Base-by-base conservation (phyloP, 768 basidiomycete genomes). In the Podaxis carcinomalis region DNA sequence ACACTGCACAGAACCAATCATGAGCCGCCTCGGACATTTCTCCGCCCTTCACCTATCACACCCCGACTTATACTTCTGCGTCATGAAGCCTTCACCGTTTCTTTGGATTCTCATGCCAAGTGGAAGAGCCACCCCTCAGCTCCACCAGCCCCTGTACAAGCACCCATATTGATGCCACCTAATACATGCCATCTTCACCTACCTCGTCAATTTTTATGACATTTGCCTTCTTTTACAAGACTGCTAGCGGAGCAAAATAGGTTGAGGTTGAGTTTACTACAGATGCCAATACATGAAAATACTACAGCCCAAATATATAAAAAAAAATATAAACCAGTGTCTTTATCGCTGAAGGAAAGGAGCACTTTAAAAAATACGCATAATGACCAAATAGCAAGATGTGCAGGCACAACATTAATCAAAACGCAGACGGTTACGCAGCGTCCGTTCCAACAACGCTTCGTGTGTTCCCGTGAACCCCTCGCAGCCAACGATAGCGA, bases 401-500 rank as follows among this genome's bases (percentile, higher is more conserved):
- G 42, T 5, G 13, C 37, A 54, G 28, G 25, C 13, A 39, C 19
- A 21, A 42, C 19, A 19, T 46, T 25, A 60, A 53, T 60, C 59
- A 25, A 21, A 46, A 25, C 42, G 59, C 19, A 60, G 4, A 60
- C 59, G 59, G 39, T 52, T 60, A n/a, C 40, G 59, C 35, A 60
- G 19, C 28, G 51, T 36, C 40, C 51, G 59, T 46, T 60, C 51
- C 51, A 60, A 23, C 27, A 7, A 25, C 21, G 10, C 51, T 39
- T 46, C 40, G 35, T 60, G 59, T 16, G 27, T 36, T 2, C 25
- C 62, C 5, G 64, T 68, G 55, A 73, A 70, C 21, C 73, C 70
- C 10, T 78, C 73, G 62, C 82, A 83, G 1, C 73, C 75, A 25
- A 69, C 61, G 28, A 83, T 72, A 3, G 69, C 63, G 7, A 83